Conservation (phyloP, 805 yeast genomes). For the Pichia exigua region DNA sequence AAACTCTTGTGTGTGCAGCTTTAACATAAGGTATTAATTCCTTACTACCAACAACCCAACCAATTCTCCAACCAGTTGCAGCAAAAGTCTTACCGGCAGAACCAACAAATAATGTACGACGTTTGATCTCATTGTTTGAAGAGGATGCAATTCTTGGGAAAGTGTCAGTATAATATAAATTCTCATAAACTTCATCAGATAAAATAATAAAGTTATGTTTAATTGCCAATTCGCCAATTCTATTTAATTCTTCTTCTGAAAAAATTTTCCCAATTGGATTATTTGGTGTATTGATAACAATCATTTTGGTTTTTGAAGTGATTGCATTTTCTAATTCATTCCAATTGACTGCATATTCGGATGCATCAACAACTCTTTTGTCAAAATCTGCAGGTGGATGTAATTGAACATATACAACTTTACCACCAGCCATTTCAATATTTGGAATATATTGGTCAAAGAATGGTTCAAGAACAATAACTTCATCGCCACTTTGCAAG, state of each 20-base stretch:
- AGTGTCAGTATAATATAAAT: conserved; percentile 55
- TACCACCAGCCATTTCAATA: conserved; percentile 90
- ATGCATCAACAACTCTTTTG: conserved; percentile 57
- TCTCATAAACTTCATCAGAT: conserved; percentile 94
- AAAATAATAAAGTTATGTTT: conserved; percentile 75
- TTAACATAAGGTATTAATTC: conserved; percentile 73
- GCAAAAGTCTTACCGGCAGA: conserved; percentile 97
- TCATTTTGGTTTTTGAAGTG: conserved; percentile 69
- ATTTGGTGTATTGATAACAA: conserved; percentile 90
- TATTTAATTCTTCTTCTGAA: conserved; percentile 61
- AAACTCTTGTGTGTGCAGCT: conserved; percentile 89
- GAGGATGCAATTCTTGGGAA: conserved; percentile 83
- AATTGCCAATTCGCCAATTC: conserved; percentile 77
- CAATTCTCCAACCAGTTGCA: conserved; percentile 99
- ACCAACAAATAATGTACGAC: conserved; percentile 82
- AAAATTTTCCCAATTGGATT: conserved; percentile 94
- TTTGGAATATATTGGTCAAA: conserved; percentile 95
- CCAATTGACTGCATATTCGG: conserved; percentile 84
- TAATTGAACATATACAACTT: conserved; percentile 77
- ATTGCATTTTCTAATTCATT: conserved; percentile 67
- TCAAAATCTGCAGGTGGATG: conserved; percentile 74
- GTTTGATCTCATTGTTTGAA: conserved; percentile 61
- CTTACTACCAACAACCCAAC: conserved; percentile 89
- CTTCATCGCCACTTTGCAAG: conserved; percentile 85
- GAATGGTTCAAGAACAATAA: conserved; percentile 91